Evolutionary conservation across 306 rosid species (phyloP).

Genomic region (Mimosa pudica): DNA sequence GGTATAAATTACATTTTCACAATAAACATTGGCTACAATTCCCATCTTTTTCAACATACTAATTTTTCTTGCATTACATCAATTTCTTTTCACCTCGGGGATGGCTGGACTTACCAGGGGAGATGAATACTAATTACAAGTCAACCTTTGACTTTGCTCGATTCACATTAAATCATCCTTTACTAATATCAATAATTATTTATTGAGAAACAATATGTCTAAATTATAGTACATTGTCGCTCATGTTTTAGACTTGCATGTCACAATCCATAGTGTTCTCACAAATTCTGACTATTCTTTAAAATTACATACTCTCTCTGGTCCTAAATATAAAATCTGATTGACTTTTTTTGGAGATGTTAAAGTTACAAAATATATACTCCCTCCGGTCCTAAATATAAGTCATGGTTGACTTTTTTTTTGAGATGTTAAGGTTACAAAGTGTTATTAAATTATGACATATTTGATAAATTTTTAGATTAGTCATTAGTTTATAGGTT

Average conservation of each 20-base stretch:
- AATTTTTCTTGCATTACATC: neutral
- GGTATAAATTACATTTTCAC: too few relatives aligned
- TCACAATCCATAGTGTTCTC: neutral
- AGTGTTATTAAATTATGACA: too few relatives aligned
- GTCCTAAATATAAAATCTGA: too few relatives aligned
- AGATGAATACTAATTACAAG: too few relatives aligned
- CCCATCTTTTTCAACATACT: neutral
- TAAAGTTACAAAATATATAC: too few relatives aligned
- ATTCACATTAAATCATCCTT: neutral
- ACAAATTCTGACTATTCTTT: neutral
- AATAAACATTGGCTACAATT: neutral
- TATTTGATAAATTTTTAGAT: too few relatives aligned
- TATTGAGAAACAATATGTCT: neutral
- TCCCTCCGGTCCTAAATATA: too few relatives aligned
- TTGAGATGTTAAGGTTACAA: too few relatives aligned
- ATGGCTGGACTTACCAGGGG: neutral
- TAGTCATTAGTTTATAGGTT: too few relatives aligned
- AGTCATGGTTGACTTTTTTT: too few relatives aligned
- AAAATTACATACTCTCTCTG: too few relatives aligned
- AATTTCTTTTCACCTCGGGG: neutral
- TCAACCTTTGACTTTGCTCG: neutral
- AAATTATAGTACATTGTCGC: neutral
- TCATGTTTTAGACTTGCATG: neutral
- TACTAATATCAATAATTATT: neutral
- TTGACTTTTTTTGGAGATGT: too few relatives aligned